A percentile compares a stretch with the other conserved stretches of the same genome.
phyloP scores from a whole-genome alignment of 2,329 filamentous ascomycete genomes.

The Ophiostoma himal-ulmi region DNA sequence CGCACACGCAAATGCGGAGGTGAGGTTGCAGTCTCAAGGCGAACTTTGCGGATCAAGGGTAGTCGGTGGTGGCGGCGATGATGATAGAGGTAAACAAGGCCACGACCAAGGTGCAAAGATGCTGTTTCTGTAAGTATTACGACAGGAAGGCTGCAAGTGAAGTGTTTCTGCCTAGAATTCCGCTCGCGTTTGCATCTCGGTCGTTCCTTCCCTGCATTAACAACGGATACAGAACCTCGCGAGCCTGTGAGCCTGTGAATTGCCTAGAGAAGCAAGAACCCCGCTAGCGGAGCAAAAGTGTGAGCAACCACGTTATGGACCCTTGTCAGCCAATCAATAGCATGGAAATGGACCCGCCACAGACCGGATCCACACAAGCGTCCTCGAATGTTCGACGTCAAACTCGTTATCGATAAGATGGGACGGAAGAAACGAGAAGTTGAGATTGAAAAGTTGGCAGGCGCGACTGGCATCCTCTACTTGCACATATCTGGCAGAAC shows the following conservation, averaged over 20 bases:
- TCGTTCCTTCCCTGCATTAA: neutral
- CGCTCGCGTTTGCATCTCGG: neutral
- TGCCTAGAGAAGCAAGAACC: neutral
- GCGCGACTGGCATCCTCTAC: neutral
- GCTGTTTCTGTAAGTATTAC: neutral
- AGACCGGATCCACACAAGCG: neutral
- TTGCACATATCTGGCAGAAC: neutral
- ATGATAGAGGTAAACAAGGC: neutral
- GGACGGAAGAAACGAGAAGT: conserved; percentile 1
- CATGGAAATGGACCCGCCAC: neutral
- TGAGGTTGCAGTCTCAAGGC: neutral
- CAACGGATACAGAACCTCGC: neutral
- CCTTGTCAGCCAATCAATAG: neutral
- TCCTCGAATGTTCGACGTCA: conserved; percentile 12
- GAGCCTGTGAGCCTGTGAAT: neutral
- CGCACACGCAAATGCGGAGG: neutral
- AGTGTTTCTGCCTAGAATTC: neutral
- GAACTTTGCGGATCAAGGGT: neutral
- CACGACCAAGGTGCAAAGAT: neutral
- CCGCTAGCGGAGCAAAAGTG: conserved; percentile 13
- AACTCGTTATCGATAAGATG: conserved; percentile 11
- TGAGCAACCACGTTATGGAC: neutral
- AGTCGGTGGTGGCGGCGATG: neutral
- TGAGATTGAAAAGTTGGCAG: neutral
- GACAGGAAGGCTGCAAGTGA: neutral